Percentiles rank a stretch among this genome's conserved stretches.
phyloP scores from a whole-genome alignment of 106 monocot species.

The Platanthera zijinensis region DNA sequence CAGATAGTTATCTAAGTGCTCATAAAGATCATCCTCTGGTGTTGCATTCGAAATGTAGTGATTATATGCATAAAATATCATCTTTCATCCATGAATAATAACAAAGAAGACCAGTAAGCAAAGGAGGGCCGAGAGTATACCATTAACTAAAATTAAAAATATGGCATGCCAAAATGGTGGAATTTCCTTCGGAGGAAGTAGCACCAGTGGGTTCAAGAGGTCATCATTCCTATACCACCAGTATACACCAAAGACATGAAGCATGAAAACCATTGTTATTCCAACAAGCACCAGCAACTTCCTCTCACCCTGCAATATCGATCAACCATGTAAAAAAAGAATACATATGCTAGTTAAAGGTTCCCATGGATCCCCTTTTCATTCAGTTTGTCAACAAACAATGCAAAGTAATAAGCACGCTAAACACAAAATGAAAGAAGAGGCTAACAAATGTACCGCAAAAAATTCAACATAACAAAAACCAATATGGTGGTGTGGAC shows the following conservation, averaged over 20 bases:
- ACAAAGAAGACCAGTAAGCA: neutral
- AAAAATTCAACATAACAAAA: neutral
- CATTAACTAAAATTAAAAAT: constrained; percentile 86
- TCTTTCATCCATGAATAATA: neutral
- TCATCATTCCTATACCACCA: constrained; percentile 86
- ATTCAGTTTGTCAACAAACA: neutral
- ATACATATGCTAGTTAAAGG: neutral
- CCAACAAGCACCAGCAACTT: constrained; percentile 64
- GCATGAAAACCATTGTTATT: constrained; percentile 55
- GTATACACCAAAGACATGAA: constrained; percentile 80
- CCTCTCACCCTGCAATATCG: constrained; percentile 68
- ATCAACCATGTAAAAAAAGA: neutral
- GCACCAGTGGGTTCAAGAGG: constrained; percentile 54
- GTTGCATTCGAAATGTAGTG: no score
- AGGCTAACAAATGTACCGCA: neutral
- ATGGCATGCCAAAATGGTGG: constrained; percentile 98
- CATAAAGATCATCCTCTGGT: no score
- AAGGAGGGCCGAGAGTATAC: constrained; percentile 25
- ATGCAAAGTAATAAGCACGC: neutral
- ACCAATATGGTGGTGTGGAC: neutral
- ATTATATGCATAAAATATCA: no score
- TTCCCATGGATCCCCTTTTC: neutral
- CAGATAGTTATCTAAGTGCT: neutral
- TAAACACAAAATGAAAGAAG: neutral
- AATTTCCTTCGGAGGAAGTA: constrained; percentile 82